Conservation (phyloP, 2,329 filamentous ascomycete genomes). For the Rhynchosporium agropyri region DNA sequence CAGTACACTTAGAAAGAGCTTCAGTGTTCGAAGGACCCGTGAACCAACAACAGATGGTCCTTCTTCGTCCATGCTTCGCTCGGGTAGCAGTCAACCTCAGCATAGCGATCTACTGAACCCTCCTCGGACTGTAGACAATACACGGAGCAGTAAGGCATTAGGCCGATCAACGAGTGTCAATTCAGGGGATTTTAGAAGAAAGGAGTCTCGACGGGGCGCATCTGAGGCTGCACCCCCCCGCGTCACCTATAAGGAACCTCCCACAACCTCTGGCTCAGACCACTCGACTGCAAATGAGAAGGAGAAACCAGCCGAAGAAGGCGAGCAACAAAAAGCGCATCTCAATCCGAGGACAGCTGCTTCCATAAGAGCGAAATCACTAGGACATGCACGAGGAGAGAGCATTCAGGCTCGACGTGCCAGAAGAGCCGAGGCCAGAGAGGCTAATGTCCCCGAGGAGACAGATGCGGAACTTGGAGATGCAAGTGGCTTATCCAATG, state of each 20-base stretch:
- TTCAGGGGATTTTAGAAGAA: constrained; percentile 77
- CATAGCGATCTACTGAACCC: constrained; percentile 79
- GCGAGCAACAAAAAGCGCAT: constrained; percentile 53
- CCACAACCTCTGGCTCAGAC: constrained; percentile 78
- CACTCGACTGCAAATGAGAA: constrained; percentile 62
- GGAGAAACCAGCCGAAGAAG: constrained; percentile 43
- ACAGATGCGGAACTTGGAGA: constrained; percentile 78
- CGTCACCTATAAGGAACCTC: constrained; percentile 62
- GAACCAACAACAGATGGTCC: constrained; percentile 50
- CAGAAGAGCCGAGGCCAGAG: constrained; percentile 69
- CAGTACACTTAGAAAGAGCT: constrained; percentile 76
- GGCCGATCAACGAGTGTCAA: constrained; percentile 91
- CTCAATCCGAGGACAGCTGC: constrained; percentile 62
- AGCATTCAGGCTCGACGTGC: constrained; percentile 87
- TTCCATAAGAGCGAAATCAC: constrained; percentile 73
- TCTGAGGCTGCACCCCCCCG: constrained; percentile 56
- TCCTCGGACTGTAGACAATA: constrained; percentile 62
- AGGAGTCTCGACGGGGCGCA: constrained; percentile 57
- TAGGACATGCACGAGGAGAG: constrained; percentile 86
- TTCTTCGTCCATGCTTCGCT: constrained; percentile 53
- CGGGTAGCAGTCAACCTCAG: constrained; percentile 67
- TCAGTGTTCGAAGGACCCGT: constrained; percentile 72
- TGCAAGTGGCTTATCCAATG: constrained; percentile 61
- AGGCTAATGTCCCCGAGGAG: constrained; percentile 85
- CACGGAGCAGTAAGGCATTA: constrained; percentile 68